Conservation (phyloP, 2,329 filamentous ascomycete genomes). For the Helotiales sp. region DNA sequence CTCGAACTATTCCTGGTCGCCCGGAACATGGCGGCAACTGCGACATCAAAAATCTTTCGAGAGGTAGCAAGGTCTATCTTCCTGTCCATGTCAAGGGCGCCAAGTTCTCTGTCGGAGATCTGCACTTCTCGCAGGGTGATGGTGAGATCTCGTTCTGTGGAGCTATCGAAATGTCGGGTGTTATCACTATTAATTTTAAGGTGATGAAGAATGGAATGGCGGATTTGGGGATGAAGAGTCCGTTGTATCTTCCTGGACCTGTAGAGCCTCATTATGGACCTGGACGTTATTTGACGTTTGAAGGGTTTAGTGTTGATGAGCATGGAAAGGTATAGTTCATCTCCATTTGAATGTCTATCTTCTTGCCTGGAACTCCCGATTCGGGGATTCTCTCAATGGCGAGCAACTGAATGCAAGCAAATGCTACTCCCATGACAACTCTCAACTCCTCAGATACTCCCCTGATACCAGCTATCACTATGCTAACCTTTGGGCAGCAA, state of each 20-base stretch:
- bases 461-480: no score
- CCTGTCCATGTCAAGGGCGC: slow-evolving; percentile 85
- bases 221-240: slow-evolving; percentile 74
- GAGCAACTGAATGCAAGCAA: no score
- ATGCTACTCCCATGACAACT: no score
- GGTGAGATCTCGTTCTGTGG: slow-evolving; percentile 88
- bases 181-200: slow-evolving; percentile 87
- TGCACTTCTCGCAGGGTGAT: slow-evolving; percentile 87
- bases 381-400: no score
- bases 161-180: slow-evolving; percentile 91
- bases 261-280: slow-evolving; percentile 88
- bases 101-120: slow-evolving; percentile 86
- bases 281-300: slow-evolving; percentile 78
- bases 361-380: not conserved
- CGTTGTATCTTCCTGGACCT: slow-evolving; percentile 82
- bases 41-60: slow-evolving; percentile 83
- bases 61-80: slow-evolving; percentile 80
- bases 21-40: slow-evolving; percentile 71
- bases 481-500: no score
- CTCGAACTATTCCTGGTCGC: slow-evolving; percentile 75
- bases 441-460: no score
- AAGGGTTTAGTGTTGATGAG: slow-evolving; percentile 89
- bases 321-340: slow-evolving; percentile 83
- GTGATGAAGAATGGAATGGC: slow-evolving; percentile 81
- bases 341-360: slow-evolving; percentile 39